These are phyloP conservation scores for Cyathus olla DNA, from an alignment of 1,284 basidiomycete genomes.

Conservation along the genomic window DNA sequence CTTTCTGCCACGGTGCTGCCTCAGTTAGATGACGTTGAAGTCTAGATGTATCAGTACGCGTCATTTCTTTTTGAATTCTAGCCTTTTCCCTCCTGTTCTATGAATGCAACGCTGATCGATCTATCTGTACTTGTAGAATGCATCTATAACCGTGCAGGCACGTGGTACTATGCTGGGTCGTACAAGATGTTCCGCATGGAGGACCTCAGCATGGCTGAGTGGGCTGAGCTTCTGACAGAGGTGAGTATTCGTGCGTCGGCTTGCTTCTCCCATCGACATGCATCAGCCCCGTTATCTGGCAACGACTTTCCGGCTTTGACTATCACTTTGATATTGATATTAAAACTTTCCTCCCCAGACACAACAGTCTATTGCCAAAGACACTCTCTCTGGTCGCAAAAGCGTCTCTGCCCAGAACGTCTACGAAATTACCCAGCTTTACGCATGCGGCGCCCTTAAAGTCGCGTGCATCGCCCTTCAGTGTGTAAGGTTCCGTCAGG, in stretches of 20 bases:
- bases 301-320: too few species aligned
- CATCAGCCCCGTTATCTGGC: too few species aligned
- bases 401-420: constrained; percentile 81
- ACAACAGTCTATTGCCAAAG: constrained; percentile 71
- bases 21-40: too few species aligned
- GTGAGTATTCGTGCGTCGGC: constrained; percentile 37
- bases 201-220: constrained; percentile 73
- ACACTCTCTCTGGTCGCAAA: constrained; percentile 75
- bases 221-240: constrained; percentile 73
- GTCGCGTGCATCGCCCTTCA: constrained; percentile 79
- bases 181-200: constrained; percentile 75
- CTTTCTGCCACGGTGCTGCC: too few species aligned
- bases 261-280: too few species aligned
- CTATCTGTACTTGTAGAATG: constrained; percentile 61
- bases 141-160: constrained; percentile 80
- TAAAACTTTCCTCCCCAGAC: constrained; percentile 60
- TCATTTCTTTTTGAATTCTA: too few species aligned
- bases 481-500: constrained; percentile 78
- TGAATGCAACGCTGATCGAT: neutral
- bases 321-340: too few species aligned
- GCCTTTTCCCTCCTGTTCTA: too few species aligned
- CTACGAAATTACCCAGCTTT: constrained; percentile 79
- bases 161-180: constrained; percentile 85
- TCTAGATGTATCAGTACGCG: too few species aligned
- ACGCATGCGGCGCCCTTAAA: constrained; percentile 75